phyloP scores from a whole-genome alignment of 495 filamentous ascomycete genomes.

The Cladorrhinum samala region DNA sequence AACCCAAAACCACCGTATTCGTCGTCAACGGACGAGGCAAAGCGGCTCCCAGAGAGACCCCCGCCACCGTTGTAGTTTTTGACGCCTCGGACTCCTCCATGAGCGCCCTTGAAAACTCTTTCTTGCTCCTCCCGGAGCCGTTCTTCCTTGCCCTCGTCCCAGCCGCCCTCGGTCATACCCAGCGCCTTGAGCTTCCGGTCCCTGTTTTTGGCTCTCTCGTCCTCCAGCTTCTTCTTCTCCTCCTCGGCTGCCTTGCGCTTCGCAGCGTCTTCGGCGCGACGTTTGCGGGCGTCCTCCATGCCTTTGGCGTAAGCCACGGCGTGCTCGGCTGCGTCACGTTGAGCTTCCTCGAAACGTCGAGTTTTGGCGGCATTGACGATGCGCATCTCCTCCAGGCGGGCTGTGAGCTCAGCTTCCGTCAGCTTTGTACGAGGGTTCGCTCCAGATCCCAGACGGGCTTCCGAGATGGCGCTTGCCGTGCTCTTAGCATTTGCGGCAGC shows the following conservation, averaged over 20 bases:
- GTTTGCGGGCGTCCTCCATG: slow-evolving; percentile 44
- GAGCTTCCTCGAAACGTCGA: slow-evolving; percentile 43
- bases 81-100: slow-evolving; percentile 37
- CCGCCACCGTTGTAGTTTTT: slow-evolving; percentile 17
- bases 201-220: slow-evolving; percentile 42
- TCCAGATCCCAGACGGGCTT: slow-evolving; percentile 37
- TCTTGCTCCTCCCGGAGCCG: slow-evolving; percentile 27
- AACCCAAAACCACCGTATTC: slow-evolving; percentile 24
- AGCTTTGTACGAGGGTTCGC: slow-evolving; percentile 47
- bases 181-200: slow-evolving; percentile 44
- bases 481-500: slow-evolving; percentile 12
- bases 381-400: slow-evolving; percentile 47
- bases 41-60: slow-evolving; percentile 24
- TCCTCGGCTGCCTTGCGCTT: slow-evolving; percentile 34
- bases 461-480: slow-evolving; percentile 25
- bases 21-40: slow-evolving; percentile 19
- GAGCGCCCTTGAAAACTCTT: slow-evolving; percentile 33
- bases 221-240: slow-evolving; percentile 41
- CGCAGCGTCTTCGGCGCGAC: slow-evolving; percentile 38
- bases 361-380: slow-evolving; percentile 41
- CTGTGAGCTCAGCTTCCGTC: slow-evolving; percentile 45
- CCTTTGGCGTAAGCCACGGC: slow-evolving; percentile 44
- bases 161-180: slow-evolving; percentile 38
- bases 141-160: slow-evolving; percentile 41
- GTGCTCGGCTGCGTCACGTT: slow-evolving; percentile 46